These are phyloP conservation scores for Spathaspora arborariae DNA, from an alignment of 805 yeast species.

Conservation along the genomic window DNA sequence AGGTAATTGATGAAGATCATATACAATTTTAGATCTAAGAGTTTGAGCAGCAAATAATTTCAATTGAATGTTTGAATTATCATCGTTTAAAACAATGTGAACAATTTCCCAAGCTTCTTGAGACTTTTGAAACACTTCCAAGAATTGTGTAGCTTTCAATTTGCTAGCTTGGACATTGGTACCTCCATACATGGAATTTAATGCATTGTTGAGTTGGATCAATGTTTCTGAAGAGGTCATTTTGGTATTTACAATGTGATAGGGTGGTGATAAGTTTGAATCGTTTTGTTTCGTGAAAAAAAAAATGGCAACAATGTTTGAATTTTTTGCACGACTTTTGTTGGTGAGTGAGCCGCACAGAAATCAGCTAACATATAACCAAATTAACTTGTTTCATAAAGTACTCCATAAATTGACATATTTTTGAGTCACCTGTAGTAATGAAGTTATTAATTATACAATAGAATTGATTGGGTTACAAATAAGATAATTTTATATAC, in stretches of 20 bases:
- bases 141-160: constrained; percentile 46
- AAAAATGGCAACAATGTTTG: background rate
- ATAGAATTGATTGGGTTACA: too few species aligned
- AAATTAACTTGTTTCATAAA: too few species aligned
- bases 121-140: constrained; percentile 83
- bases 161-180: constrained; percentile 44
- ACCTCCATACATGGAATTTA: constrained; percentile 41
- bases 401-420: too few species aligned
- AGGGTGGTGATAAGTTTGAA: background rate
- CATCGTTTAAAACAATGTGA: constrained; percentile 47
- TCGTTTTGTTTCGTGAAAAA: background rate
- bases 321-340: too few species aligned
- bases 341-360: too few species aligned
- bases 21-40: constrained; percentile 75
- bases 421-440: too few species aligned
- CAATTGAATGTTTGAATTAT: constrained; percentile 45
- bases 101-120: constrained; percentile 75
- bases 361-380: too few species aligned
- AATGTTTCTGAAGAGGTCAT: constrained; percentile 3
- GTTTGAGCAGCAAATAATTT: constrained; percentile 91
- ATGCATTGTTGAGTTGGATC: constrained; percentile 41
- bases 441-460: too few species aligned
- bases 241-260: too few species aligned
- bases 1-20: constrained; percentile 79
- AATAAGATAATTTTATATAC: too few species aligned